Evolutionary conservation across 768 basidiomycete genomes (phyloP), one percentile per base, ranked within the genome.

Genomic region (Collybiopsis luxurians): DNA sequence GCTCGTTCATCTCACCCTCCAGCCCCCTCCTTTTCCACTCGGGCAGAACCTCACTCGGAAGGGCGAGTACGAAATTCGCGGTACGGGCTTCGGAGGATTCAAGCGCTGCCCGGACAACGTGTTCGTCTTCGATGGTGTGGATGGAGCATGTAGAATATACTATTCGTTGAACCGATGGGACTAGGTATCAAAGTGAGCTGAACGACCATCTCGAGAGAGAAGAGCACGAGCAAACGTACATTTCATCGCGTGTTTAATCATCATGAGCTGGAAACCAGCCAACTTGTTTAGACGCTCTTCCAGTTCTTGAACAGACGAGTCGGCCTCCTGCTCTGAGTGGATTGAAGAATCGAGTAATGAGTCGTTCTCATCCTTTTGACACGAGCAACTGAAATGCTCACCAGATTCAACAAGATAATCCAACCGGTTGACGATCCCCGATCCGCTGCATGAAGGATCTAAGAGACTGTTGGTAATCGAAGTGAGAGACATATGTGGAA

Each of bases 131-230:
- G 40, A 80, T 81, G 13, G 90, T 82, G 70, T 98, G 89, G 46
- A 97, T 77, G 60, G 94, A 97, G 68, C 96, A 99, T n/a, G 97
- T 99, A 23, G 95, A 98, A 71, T 99, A 98, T 26, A 95, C 95
- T 63, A 99, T 92, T 63, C 82, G 85, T 57, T 78, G 71, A 34
- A 86, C 90, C 39, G 78, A 77, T 1, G 92, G 87, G 70, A 95
- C 94, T 96, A 61, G 43, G 36, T 2, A 39, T 46, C 23, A 54
- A 57, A 17, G 39, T 40, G 27, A 40, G 28, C 47, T 56, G 34
- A 68, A 59, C 59, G 38, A 43, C 34, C 26, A 49, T 24, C 53
- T 58, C 53, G 60, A 24, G 28, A 11, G 27, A 45, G 9, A 23
- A 34, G 36, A 42, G 28, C 53, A 55, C 54, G 53, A 42, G 42